Percentiles rank a stretch among this genome's conserved stretches.
These are phyloP conservation scores for Lichtheimia ramosa DNA, from an alignment of 371 early-diverging fungal species.

Conservation along the genomic window DNA sequence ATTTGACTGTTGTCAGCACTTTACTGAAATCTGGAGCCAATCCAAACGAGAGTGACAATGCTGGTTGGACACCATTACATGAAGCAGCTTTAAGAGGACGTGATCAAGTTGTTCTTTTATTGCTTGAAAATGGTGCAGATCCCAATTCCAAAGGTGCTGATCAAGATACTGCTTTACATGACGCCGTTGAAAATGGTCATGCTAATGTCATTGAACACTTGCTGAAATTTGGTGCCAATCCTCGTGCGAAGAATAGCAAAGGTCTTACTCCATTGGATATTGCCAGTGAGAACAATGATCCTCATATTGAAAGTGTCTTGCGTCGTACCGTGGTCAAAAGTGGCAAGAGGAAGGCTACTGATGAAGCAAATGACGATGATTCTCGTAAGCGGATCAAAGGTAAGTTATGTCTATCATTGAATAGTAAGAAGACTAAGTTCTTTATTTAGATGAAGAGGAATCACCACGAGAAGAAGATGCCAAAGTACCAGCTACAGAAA, in stretches of 20 bases:
- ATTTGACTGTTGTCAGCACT: slow-evolving; percentile 51
- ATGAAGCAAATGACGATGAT: neutral
- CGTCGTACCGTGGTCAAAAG: slow-evolving; percentile 1
- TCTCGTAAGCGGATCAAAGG: neutral
- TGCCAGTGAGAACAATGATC: slow-evolving; percentile 49
- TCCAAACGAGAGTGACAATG: slow-evolving; percentile 69
- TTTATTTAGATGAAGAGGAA: neutral
- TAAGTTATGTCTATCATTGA: neutral
- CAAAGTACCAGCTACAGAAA: slow-evolving; percentile 12
- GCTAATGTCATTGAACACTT: slow-evolving; percentile 60
- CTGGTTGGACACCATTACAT: slow-evolving; percentile 79
- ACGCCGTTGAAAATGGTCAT: slow-evolving; percentile 74
- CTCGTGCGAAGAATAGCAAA: slow-evolving; percentile 50
- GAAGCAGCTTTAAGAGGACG: slow-evolving; percentile 76
- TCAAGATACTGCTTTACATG: slow-evolving; percentile 80
- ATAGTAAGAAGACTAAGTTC: too few relatives aligned
- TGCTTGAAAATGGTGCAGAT: slow-evolving; percentile 76
- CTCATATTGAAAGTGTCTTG: slow-evolving; percentile 29
- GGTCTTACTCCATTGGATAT: slow-evolving; percentile 58
- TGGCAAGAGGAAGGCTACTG: slow-evolving; percentile 8
- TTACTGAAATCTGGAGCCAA: slow-evolving; percentile 75
- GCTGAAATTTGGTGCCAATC: slow-evolving; percentile 61
- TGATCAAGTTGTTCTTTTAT: slow-evolving; percentile 53
- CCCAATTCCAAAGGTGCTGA: slow-evolving; percentile 70
- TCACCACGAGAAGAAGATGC: neutral